Percentiles rank a stretch among this genome's conserved stretches.
Evolutionary conservation across 2,329 filamentous ascomycete genomes (phyloP).

Genomic region (Trematosphaeria pertusa): DNA sequence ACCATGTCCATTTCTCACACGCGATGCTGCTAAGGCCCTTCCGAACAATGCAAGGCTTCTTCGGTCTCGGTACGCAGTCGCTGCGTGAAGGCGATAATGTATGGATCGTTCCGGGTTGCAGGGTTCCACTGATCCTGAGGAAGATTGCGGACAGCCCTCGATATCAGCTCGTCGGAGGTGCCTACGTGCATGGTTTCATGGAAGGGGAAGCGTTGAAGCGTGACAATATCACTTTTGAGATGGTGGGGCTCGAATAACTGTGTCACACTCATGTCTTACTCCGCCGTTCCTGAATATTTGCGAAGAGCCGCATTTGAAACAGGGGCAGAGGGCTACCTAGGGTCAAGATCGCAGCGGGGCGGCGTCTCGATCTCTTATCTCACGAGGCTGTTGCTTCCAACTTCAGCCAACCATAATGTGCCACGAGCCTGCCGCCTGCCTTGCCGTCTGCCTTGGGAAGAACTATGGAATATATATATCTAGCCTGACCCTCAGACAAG

Average conservation of each 20-base stretch:
- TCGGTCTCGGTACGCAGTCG: conserved; percentile 23
- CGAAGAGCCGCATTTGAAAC: too few relatives aligned
- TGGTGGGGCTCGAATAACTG: conserved; percentile 18
- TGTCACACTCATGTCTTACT: too few relatives aligned
- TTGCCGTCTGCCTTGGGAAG: too few relatives aligned
- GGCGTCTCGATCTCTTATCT: too few relatives aligned
- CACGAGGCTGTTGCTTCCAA: too few relatives aligned
- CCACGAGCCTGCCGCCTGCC: too few relatives aligned
- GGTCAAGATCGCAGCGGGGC: too few relatives aligned
- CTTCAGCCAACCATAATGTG: too few relatives aligned
- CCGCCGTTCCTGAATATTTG: too few relatives aligned
- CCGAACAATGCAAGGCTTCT: conserved; percentile 16
- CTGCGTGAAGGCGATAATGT: conserved; percentile 18
- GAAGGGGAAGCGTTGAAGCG: conserved; percentile 16
- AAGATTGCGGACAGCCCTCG: conserved; percentile 5
- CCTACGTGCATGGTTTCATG: conserved; percentile 28
- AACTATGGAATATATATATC: too few relatives aligned
- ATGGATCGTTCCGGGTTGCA: conserved; percentile 23
- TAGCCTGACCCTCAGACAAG: too few relatives aligned
- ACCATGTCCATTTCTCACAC: conserved; percentile 21
- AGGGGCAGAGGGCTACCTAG: too few relatives aligned
- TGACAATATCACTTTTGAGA: conserved; percentile 9
- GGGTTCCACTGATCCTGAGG: conserved; percentile 23
- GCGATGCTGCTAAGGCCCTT: conserved; percentile 18
- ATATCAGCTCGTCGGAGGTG: conserved; percentile 22